Conservation (phyloP, 768 basidiomycete genomes). For the Lactarius evosmus region DNA sequence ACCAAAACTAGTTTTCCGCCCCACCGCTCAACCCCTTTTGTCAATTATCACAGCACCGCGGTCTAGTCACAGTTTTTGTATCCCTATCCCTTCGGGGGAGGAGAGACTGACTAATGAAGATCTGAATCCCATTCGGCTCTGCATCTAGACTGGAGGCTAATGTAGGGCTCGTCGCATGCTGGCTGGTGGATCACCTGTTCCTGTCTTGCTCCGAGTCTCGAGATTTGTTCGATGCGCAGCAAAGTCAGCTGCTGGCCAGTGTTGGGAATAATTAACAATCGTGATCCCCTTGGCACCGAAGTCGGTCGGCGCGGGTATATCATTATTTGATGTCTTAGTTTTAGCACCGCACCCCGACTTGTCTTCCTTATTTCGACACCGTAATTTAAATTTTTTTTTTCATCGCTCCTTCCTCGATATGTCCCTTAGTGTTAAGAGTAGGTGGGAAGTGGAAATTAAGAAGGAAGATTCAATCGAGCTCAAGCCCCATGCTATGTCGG, state of each 20-base stretch:
- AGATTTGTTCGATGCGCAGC: neutral
- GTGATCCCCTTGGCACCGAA: conserved; percentile 1
- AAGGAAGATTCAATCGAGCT: conserved; percentile 3
- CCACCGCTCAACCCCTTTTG: neutral
- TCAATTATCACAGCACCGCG: too few species aligned
- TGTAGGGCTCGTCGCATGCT: neutral
- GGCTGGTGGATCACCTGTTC: conserved; percentile 1
- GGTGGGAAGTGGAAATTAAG: neutral
- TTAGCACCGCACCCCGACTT: neutral
- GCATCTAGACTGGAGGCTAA: neutral
- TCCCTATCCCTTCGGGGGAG: too few species aligned
- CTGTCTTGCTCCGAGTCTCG: neutral
- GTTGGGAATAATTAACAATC: neutral
- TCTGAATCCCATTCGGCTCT: conserved; percentile 6
- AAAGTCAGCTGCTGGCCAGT: neutral
- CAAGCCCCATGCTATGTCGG: neutral
- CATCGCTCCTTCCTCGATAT: neutral
- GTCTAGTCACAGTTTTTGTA: too few species aligned
- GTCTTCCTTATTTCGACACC: neutral
- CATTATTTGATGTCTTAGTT: neutral
- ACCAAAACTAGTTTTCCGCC: neutral
- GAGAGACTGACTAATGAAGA: neutral
- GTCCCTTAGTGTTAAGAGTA: neutral
- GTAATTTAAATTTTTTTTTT: too few species aligned
- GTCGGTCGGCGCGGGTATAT: neutral